Base-by-base conservation (phyloP, 1,284 basidiomycete species). In the Marasmius fiardii region DNA sequence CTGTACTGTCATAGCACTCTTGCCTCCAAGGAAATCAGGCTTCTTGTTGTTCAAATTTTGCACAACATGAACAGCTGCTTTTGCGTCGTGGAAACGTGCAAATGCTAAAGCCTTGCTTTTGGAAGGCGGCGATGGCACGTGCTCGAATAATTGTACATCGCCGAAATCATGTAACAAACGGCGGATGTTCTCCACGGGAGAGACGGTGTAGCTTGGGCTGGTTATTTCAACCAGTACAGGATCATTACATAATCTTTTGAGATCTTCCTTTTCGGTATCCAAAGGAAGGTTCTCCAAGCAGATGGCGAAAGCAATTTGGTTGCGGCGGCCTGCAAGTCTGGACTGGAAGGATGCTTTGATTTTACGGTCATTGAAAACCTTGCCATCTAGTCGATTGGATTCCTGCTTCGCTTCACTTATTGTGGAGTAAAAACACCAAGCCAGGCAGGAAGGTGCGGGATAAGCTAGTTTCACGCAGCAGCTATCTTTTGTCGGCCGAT, bases 381-480 rank as follows among this genome's bases (percentile, higher is more conserved):
- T 61, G 1, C 71, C 73, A 52, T 77, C 59, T 11, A 80, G 63
- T 41, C 67, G 66, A n/a, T 57, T 61, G 14, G 66, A 72, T 52
- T 72, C 71, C 8, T 61, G 52, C 58, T 78, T 79, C 10, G 77
- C 77, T 11, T 55, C 52, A 2, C 68, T 64, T 11, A 79, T 68
- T 2, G 65, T 71, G 1, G 66, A 33, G 58, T 77, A 82, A 57
- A 71, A 71, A 16, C 66, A 68, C 76, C 77, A 81, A 2, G 70
- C 77, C 10, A 62, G 64, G 35, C 64, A 59, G 49, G 63, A 68
- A 0, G 78, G 72, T 21, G 72, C 66, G 26, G 70, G 69, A 77
- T 79, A 82, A 33, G 62, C 63, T 8, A 74, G 44, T 54, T 65
- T 71, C 48, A 74, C 60, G 41, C 66, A 65, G 34, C 65, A 67